These are phyloP conservation scores for Saccharomyces kudriavzevii DNA, from an alignment of 805 yeast genomes.

Conservation along the genomic window DNA sequence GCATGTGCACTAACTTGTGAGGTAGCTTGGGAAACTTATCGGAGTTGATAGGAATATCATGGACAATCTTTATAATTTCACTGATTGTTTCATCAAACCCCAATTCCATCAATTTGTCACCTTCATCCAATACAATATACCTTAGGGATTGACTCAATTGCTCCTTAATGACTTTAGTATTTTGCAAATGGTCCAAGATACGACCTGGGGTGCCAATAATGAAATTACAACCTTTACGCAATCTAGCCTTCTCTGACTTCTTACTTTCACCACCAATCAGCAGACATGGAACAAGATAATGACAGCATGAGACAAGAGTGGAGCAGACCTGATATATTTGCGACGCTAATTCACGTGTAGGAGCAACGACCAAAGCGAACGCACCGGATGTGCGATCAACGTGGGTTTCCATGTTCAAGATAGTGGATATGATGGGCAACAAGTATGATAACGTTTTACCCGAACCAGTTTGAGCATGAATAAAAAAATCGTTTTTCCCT, in stretches of 20 bases:
- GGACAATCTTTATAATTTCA: constrained; percentile 57
- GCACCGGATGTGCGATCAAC: constrained; percentile 64
- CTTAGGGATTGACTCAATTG: constrained; percentile 54
- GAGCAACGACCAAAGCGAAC: constrained; percentile 82
- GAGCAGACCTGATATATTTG: constrained; percentile 83
- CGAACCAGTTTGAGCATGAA: constrained; percentile 97
- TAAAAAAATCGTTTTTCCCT: constrained; percentile 59
- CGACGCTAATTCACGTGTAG: constrained; percentile 89
- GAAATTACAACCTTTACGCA: constrained; percentile 91
- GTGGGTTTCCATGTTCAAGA: constrained; percentile 47
- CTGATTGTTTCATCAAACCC: constrained; percentile 93
- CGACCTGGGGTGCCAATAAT: constrained; percentile 98
- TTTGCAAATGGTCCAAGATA: constrained; percentile 85
- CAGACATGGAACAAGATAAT: constrained; percentile 86
- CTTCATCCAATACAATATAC: constrained; percentile 92
- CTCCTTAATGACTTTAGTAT: constrained; percentile 65
- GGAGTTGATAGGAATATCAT: constrained; percentile 35
- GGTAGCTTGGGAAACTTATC: constrained; percentile 54
- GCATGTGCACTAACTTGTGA: constrained; percentile 56
- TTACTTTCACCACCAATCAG: constrained; percentile 98
- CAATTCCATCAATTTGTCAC: constrained; percentile 88
- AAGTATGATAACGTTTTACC: constrained; percentile 90
- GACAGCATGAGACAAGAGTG: constrained; percentile 63
- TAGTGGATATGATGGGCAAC: constrained; percentile 69
- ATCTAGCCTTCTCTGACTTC: constrained; percentile 90